Conservation (phyloP, 306 rosid genomes). For the Parietaria judaica region DNA sequence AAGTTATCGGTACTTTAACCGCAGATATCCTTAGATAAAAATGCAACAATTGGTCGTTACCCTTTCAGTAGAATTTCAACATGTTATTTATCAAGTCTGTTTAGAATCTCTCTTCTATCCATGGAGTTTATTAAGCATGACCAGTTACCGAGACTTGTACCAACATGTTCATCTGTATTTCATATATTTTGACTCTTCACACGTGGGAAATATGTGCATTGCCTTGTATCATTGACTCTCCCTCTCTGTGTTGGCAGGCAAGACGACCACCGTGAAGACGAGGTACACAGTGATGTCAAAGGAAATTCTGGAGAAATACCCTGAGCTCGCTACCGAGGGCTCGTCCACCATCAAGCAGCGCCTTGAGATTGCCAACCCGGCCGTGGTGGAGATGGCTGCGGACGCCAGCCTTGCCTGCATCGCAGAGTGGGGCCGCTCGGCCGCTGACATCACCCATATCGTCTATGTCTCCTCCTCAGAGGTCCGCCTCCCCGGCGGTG, state of each 20-base stretch:
- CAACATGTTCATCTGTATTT: no score
- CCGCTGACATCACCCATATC: slow-evolving; percentile 66
- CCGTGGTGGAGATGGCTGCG: slow-evolving; percentile 80
- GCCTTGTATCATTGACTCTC: no score
- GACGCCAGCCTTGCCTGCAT: slow-evolving; percentile 78
- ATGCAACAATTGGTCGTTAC: no score
- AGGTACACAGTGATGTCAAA: slow-evolving; percentile 98
- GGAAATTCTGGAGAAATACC: slow-evolving; percentile 81
- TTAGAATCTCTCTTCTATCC: no score
- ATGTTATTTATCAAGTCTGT: no score
- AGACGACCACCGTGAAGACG: slow-evolving; percentile 91
- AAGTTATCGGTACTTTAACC: no score
- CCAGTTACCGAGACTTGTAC: no score
- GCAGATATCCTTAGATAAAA: no score
- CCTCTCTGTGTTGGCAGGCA: slow-evolving; percentile 38
- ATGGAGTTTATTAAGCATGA: not conserved
- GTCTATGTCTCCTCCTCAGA: slow-evolving; percentile 90
- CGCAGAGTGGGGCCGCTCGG: slow-evolving; percentile 81
- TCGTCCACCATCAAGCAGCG: slow-evolving; percentile 69
- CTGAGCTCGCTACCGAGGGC: slow-evolving; percentile 81
- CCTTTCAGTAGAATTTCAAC: no score
- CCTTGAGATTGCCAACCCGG: slow-evolving; percentile 82
- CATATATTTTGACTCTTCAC: no score
- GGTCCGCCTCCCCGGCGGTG: slow-evolving; percentile 83
- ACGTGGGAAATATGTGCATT: no score